phyloP scores from a whole-genome alignment of 805 yeast species.

The Candida dajiaensis region DNA sequence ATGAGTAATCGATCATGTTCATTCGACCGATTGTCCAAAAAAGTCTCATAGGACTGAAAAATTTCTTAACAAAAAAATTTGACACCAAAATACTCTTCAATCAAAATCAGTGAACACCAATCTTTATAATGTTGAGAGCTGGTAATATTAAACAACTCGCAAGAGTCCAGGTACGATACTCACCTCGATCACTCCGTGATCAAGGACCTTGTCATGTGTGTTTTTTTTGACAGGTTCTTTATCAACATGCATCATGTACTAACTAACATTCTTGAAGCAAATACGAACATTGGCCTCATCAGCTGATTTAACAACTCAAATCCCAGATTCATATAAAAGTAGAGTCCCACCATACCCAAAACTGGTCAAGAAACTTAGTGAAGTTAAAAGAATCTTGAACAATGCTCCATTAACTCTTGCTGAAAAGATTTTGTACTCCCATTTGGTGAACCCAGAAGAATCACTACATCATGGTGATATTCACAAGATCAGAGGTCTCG shows the following conservation, averaged over 20 bases:
- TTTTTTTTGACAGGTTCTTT: background rate
- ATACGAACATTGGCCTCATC: slow-evolving; percentile 19
- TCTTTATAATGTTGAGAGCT: background rate
- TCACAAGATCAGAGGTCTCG: slow-evolving; percentile 68
- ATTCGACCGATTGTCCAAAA: background rate
- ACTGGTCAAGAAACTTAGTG: slow-evolving; percentile 54
- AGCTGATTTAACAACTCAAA: slow-evolving; percentile 19
- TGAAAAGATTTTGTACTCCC: slow-evolving; percentile 92
- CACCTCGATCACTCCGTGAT: too few species aligned
- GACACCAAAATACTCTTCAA: background rate
- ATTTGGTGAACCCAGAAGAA: slow-evolving; percentile 83
- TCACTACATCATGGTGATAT: slow-evolving; percentile 51
- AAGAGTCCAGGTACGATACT: background rate
- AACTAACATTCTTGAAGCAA: slow-evolving; percentile 2
- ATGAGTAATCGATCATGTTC: background rate
- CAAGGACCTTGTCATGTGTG: too few species aligned
- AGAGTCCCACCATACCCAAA: slow-evolving; percentile 88
- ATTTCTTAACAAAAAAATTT: too few species aligned
- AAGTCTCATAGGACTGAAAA: too few species aligned
- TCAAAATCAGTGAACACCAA: too few species aligned
- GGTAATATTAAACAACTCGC: background rate
- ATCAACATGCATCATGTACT: background rate
- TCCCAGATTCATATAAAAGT: slow-evolving; percentile 54
- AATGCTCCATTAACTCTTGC: slow-evolving; percentile 84
- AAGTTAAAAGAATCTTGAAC: slow-evolving; percentile 59